Base-by-base conservation (phyloP, 371 early-diverging fungal species). In the Chytridiales sp. region DNA sequence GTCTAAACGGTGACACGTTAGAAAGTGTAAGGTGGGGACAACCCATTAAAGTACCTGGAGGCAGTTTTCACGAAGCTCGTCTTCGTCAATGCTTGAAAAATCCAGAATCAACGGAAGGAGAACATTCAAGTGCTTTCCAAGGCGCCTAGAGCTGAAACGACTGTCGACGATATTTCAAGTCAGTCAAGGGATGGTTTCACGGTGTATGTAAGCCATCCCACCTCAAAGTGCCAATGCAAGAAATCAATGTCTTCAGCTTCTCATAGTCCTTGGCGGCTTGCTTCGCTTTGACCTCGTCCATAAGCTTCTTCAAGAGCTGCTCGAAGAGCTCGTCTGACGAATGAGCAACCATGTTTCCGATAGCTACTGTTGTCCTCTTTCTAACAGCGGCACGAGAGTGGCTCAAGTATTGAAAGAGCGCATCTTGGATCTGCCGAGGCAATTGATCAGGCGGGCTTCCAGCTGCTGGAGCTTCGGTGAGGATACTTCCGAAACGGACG, bases 51-150 rank as follows among this genome's bases (percentile, higher is more conserved):
- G 19, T 54, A 73, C 77, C 62, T 92, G 88, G 26, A 95, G 75
- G 52, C 91, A 90, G 15, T 87, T 83, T 69, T 93, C 93, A 9
- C 92, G 84, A 53, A 91, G 72, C 62, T 94, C 95, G 61, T 91
- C 90, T 60, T 94, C 91, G 17, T 85, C 88, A 34, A 85, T 74
- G 17, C 77, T 67, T 5, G 80, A 70, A 62, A 81, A 82, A 24
- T 76, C 56, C 9, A 87, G 71, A 38, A 92, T 81, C 15, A 79
- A 72, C 2, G 90, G 86, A 3, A 91, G 66, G n/a, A 91, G 61
- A n/a, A 72, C 61, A 1, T 78, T 61, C 6, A 95, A 65, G 70
- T 89, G 81, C 36, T 82, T 81, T 22, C 87, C 87, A 41, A 91
- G 68, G 38, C 87, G 82, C 13, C 76, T 77, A 11, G 91, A 73